A percentile compares a stretch with the other conserved stretches of the same genome.
Conservation (phyloP, 2,329 filamentous ascomycete species). For the Pyricularia grisea region DNA sequence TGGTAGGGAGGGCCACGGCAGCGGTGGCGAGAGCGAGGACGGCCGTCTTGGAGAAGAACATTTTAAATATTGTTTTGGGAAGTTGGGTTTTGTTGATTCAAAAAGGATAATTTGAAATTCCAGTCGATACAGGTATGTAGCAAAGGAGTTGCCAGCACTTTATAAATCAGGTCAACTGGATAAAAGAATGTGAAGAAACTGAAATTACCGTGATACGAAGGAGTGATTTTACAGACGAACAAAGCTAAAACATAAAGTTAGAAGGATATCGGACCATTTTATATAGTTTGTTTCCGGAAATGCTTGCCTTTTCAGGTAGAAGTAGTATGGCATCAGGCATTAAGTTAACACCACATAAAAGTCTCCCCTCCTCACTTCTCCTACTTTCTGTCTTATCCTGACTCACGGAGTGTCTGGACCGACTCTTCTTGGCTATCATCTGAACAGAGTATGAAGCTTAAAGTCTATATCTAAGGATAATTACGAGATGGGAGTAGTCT, state of each 20-base stretch:
- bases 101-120: neutral
- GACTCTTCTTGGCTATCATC: neutral
- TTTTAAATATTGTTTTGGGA: conserved; percentile 8
- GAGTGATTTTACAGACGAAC: neutral
- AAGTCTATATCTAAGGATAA: neutral
- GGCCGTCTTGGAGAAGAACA: conserved; percentile 28
- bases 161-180: neutral
- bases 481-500: neutral
- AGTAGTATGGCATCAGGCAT: neutral
- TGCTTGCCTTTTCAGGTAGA: neutral
- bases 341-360: neutral
- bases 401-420: neutral
- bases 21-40: conserved; percentile 25
- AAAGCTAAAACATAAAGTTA: neutral
- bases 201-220: neutral
- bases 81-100: neutral
- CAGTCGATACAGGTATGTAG: neutral
- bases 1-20: conserved; percentile 21
- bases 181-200: neutral
- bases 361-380: neutral
- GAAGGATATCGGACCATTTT: neutral
- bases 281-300: neutral
- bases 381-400: neutral
- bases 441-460: neutral
- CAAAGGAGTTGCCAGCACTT: neutral